phyloP scores from a whole-genome alignment of 148 eudicot species.

The Vaccinium corymbosum region DNA sequence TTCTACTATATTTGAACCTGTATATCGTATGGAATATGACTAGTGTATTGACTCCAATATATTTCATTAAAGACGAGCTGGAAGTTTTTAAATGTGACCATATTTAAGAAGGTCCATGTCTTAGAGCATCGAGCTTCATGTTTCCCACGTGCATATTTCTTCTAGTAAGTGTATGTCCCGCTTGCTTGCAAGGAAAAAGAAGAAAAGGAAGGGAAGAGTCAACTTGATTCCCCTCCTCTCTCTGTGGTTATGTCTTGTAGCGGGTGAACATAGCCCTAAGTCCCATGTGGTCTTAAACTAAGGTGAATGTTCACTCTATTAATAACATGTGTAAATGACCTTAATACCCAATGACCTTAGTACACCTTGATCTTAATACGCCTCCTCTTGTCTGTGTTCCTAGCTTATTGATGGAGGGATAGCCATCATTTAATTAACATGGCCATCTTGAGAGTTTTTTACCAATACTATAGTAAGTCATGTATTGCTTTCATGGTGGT shows the following conservation, averaged over 20 bases:
- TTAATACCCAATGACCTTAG: neutral
- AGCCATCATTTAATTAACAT: neutral
- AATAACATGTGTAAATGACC: neutral
- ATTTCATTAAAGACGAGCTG: neutral
- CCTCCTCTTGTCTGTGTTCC: neutral
- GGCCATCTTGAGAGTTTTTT: neutral
- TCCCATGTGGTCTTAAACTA: neutral
- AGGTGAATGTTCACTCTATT: neutral
- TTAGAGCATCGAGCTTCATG: no score
- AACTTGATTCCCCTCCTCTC: neutral
- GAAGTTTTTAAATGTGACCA: neutral
- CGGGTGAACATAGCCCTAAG: neutral
- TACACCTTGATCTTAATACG: neutral
- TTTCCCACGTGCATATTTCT: no score
- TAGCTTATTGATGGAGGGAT: neutral
- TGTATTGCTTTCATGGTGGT: neutral
- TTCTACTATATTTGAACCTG: neutral
- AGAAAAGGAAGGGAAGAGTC: neutral
- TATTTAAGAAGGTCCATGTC: neutral
- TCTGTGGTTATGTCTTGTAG: neutral
- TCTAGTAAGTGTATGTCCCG: neutral
- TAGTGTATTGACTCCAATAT: neutral
- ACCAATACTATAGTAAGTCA: neutral
- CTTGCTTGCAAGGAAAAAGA: neutral
- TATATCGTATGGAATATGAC: neutral